Conservation (phyloP, 768 basidiomycete species). For the Suillus ampliporus region DNA sequence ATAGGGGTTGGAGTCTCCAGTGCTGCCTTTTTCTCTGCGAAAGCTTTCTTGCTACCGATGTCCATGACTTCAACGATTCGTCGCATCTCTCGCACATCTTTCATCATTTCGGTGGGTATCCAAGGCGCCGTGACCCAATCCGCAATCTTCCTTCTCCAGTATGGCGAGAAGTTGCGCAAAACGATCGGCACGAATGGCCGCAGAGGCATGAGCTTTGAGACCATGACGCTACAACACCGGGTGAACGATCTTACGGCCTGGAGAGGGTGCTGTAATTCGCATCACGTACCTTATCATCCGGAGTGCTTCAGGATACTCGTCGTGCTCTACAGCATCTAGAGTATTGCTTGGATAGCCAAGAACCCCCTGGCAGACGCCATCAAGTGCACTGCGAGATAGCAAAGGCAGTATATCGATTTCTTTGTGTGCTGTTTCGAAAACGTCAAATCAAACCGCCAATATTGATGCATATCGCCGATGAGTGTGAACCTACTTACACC, state of each 20-base stretch:
- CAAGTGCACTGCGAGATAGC: constrained; percentile 28
- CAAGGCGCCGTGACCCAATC: neutral
- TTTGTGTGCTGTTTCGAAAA: constrained; percentile 1
- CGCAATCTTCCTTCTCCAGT: constrained; percentile 1
- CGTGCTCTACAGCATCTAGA: constrained; percentile 15
- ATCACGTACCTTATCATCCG: constrained; percentile 3
- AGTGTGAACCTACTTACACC: constrained; percentile 6
- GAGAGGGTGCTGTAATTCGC: neutral
- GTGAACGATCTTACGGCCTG: neutral
- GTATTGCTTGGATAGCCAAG: constrained; percentile 26
- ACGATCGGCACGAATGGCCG: neutral
- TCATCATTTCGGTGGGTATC: neutral
- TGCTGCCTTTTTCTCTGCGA: constrained; percentile 25
- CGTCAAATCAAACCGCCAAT: constrained; percentile 6
- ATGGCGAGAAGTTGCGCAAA: constrained; percentile 3
- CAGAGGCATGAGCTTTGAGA: neutral
- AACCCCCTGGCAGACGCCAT: constrained; percentile 30
- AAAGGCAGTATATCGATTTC: constrained; percentile 32
- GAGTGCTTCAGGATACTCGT: constrained; percentile 8
- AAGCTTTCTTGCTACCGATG: constrained; percentile 17
- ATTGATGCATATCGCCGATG: neutral
- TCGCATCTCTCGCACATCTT: neutral
- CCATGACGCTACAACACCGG: neutral
- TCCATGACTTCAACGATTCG: constrained; percentile 26
- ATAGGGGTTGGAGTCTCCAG: constrained; percentile 2